Base-by-base conservation (phyloP, 2,329 filamentous ascomycete genomes). In the Periconia macrospinosa region DNA sequence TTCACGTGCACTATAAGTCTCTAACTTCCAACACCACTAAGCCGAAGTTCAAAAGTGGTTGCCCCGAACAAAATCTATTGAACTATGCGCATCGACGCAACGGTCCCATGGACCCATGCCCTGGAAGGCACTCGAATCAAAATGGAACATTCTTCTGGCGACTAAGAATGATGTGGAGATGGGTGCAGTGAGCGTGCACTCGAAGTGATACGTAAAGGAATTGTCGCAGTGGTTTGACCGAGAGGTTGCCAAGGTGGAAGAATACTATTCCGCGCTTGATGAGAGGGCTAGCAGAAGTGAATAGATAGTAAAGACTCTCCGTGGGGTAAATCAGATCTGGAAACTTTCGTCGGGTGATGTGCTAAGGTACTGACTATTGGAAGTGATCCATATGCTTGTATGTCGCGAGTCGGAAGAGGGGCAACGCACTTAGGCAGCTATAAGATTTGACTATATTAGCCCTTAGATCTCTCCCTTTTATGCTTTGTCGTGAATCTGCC, bases 31-130 rank as follows among this genome's bases (percentile, higher is more conserved):
- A 49, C 35, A 35, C 18, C 2, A 41, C 46, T n/a, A 8, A 18
- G 8, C 30, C 20, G 3, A 49, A 49, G 14, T 49, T 49, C 37
- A 18, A 42, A 15, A 41, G 33, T 20, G 33, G 15, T 9, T 49
- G 23, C 37, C 46, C 46, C 15, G 46, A 49, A 18, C 46, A 49
- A 15, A 49, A 49, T 45, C 51, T 70, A 11, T 58, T 70, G 30
- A 73, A 73, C 55, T 72, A 69, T 50, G 69, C 67, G 14, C 72
- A 75, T 49, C 54, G 68, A 10, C 27, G 56, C 19, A 48, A 58
- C 9, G 70, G 70, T 15, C 66, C 65, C 49, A 74, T 75, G 70
- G 70, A 15, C 66, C 65, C 49, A 74, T 75, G 71, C 70, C 46
- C 9, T 49, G 46, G 46, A 35, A 17, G 33, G 19, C 17, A 14